A percentile compares a stretch with the other conserved stretches of the same genome.
Conservation (phyloP, 176 grass and related monocot genomes). For the Melocanna baccifera region DNA sequence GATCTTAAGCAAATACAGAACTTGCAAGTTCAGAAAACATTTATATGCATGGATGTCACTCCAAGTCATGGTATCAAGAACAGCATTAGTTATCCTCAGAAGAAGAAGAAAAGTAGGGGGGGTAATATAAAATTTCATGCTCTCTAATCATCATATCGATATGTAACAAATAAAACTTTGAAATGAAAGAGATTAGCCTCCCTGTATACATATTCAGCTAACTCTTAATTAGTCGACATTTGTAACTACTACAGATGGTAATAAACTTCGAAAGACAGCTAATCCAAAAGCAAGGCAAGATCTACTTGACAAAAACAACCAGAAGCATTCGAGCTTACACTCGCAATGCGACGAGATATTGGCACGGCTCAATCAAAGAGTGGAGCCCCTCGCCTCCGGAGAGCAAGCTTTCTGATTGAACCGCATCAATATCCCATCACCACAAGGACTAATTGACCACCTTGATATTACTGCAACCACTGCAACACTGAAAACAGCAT, state of each 20-base stretch:
- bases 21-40: not conserved
- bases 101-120: not conserved
- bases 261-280: not conserved
- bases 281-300: not conserved
- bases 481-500: not conserved
- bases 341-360: conserved; percentile 48
- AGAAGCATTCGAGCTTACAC: not conserved
- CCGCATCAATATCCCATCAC: conserved; percentile 53
- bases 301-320: not conserved
- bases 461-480: not conserved
- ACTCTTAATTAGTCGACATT: not conserved
- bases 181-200: not conserved
- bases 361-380: conserved; percentile 83
- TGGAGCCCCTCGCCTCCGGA: conserved; percentile 14
- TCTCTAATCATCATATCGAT: not conserved
- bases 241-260: not conserved
- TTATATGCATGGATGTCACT: not conserved
- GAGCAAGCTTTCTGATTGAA: conserved; percentile 61
- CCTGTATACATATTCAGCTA: not conserved
- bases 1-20: not conserved
- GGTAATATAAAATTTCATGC: not conserved
- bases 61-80: not conserved
- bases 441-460: not conserved
- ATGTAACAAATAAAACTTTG: not conserved
- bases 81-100: not conserved